Evolutionary conservation across 1,284 basidiomycete species (phyloP), one percentile per base, ranked within the genome.

Genomic region (Cryptococcus sp.): DNA sequence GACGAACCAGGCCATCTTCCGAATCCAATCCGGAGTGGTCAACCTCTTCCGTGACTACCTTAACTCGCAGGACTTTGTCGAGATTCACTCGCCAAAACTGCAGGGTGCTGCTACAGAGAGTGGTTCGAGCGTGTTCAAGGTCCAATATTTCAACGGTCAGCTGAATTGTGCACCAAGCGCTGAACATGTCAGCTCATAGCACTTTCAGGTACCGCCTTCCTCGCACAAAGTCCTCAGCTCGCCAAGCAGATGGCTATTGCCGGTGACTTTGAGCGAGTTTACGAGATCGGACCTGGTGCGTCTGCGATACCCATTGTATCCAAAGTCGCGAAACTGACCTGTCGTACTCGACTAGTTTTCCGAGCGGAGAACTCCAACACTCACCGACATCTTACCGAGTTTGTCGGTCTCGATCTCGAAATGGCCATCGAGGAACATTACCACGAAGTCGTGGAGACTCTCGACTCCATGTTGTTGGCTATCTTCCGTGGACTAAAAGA

Each of bases 181-280:
- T 13, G 23, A 41, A 11, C 20, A 4, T 3, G 3, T 61, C 45
- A 30, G 10, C 54, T 47, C 1, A 52, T 45, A 39, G 4, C 35
- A 11, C 43, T 38, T 11, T 22, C 45, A 71, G 70, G 66, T 20
- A 85, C 81, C 65, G 96, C 96, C 1, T 99, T 86, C 83, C 85
- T 99, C 27, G 96, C 96, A 7, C 96, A 99, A 79, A 92, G 89
- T 50, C 96, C 96, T 46, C 96, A 99, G 78, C 83, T 99, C 16
- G 91, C 92, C 50, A 99, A 99, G 80, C 96, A 99, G 80, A 99
- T 99, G 96, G 92, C 91, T 60, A 99, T 99, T 68, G 92, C 95
- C 39, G 93, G 93, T 61, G 96, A 99, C 81, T 94, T 99, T 78
- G 95, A 96, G 75, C 85, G 91, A 46, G 96, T 99, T 5, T 99